phyloP scores from a whole-genome alignment of 1,139 yeast species.

The Suhomyces maxii region DNA sequence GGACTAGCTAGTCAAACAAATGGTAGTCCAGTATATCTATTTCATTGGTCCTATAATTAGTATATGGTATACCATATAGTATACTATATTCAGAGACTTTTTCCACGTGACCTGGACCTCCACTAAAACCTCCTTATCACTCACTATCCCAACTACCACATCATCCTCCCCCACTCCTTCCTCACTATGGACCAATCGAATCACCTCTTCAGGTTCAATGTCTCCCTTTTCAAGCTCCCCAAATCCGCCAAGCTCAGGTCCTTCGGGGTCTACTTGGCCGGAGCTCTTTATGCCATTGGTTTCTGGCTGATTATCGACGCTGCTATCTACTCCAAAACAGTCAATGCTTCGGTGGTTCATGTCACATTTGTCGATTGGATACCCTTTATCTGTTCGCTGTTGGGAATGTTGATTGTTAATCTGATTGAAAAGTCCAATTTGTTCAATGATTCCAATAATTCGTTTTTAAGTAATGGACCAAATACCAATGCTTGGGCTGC shows the following conservation, averaged over 20 bases:
- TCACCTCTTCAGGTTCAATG: conserved; percentile 52
- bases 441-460: conserved; percentile 52
- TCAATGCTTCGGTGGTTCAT: conserved; percentile 83
- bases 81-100: not conserved
- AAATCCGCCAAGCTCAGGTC: conserved; percentile 72
- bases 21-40: too few species aligned
- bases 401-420: conserved; percentile 91
- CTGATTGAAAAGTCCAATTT: conserved; percentile 85
- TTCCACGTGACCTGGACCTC: not conserved
- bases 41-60: too few species aligned
- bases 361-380: conserved; percentile 94
- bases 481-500: conserved; percentile 87
- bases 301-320: conserved; percentile 90
- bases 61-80: not conserved
- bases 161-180: not conserved
- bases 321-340: conserved; percentile 79
- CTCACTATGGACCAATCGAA: conserved; percentile 35
- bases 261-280: conserved; percentile 72
- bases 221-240: conserved; percentile 52
- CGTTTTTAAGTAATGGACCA: conserved; percentile 49
- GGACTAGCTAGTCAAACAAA: too few species aligned
- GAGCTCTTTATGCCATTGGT: conserved; percentile 81
- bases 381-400: conserved; percentile 82
- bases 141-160: not conserved
- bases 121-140: not conserved